These are phyloP conservation scores for Rosa multiflora DNA, from an alignment of 306 rosid genomes.

Conservation along the genomic window DNA sequence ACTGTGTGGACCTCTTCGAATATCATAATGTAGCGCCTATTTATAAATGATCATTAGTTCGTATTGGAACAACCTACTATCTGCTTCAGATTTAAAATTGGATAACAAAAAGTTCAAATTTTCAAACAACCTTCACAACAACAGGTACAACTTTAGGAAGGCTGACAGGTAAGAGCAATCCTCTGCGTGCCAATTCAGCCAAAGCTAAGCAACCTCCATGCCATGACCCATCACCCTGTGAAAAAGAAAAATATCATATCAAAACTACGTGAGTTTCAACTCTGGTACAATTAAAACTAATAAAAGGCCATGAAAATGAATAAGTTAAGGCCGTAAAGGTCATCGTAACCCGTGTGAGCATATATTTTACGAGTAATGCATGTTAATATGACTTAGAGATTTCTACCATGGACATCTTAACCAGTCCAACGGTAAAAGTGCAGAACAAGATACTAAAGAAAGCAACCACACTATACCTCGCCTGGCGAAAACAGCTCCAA, in stretches of 20 bases:
- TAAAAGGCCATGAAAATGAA: background rate
- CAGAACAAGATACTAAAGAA: conserved; percentile 25
- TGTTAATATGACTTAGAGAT: background rate
- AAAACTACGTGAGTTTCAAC: background rate
- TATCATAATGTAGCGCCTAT: conserved; percentile 94
- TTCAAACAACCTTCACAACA: conserved; percentile 73
- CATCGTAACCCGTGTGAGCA: background rate
- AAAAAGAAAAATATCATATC: conserved; percentile 21
- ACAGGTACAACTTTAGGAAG: conserved; percentile 90
- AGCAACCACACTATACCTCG: conserved; percentile 56
- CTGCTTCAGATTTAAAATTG: background rate
- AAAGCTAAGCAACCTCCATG: conserved; percentile 98
- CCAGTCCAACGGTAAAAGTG: background rate
- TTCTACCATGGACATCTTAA: background rate
- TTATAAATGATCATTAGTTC: conserved; percentile 20
- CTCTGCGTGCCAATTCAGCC: conserved; percentile 98
- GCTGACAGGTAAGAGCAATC: conserved; percentile 79
- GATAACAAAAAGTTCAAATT: conserved; percentile 7
- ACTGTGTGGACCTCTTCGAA: conserved; percentile 98
- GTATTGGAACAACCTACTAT: background rate
- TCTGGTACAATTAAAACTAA: background rate
- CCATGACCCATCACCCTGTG: conserved; percentile 99
- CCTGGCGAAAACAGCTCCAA: conserved; percentile 88
- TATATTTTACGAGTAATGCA: background rate
- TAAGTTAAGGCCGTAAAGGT: background rate